These are phyloP conservation scores for Fusarium nygamai DNA, from an alignment of 2,329 filamentous ascomycete genomes.

Conservation along the genomic window DNA sequence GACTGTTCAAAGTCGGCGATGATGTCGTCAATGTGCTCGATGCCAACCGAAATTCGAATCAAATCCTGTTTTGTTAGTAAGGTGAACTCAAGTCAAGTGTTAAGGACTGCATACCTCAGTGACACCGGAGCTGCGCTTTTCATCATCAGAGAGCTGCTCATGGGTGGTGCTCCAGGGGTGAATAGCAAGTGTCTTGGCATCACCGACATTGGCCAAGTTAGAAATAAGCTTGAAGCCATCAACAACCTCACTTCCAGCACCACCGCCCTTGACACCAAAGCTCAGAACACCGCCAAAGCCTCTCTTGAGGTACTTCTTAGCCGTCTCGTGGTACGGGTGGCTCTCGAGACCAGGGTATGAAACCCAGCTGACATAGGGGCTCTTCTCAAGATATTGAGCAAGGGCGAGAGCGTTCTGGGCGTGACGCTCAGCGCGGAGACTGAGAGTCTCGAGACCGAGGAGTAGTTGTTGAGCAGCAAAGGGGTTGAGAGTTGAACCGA, in stretches of 20 bases:
- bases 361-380: slow-evolving; percentile 89
- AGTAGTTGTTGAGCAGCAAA: slow-evolving; percentile 94
- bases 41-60: slow-evolving; percentile 94
- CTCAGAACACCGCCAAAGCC: slow-evolving; percentile 92
- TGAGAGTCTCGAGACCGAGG: slow-evolving; percentile 89
- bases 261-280: slow-evolving; percentile 92
- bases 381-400: slow-evolving; percentile 84
- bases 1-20: slow-evolving; percentile 95
- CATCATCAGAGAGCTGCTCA: slow-evolving; percentile 86
- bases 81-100: background rate
- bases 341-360: slow-evolving; percentile 89
- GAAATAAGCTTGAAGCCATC: slow-evolving; percentile 96
- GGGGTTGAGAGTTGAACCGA: slow-evolving; percentile 85
- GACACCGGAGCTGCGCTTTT: slow-evolving; percentile 82
- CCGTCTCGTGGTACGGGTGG: slow-evolving; percentile 81
- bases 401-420: slow-evolving; percentile 83
- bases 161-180: slow-evolving; percentile 97
- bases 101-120: slow-evolving; percentile 67
- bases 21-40: slow-evolving; percentile 97
- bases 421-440: slow-evolving; percentile 85
- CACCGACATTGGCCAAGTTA: slow-evolving; percentile 95
- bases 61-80: slow-evolving; percentile 67
- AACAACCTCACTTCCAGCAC: slow-evolving; percentile 84
- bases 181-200: slow-evolving; percentile 93
- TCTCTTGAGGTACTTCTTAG: slow-evolving; percentile 86